Evolutionary conservation across 495 filamentous ascomycete genomes (phyloP).

Genomic region (Amorphotheca resinae): DNA sequence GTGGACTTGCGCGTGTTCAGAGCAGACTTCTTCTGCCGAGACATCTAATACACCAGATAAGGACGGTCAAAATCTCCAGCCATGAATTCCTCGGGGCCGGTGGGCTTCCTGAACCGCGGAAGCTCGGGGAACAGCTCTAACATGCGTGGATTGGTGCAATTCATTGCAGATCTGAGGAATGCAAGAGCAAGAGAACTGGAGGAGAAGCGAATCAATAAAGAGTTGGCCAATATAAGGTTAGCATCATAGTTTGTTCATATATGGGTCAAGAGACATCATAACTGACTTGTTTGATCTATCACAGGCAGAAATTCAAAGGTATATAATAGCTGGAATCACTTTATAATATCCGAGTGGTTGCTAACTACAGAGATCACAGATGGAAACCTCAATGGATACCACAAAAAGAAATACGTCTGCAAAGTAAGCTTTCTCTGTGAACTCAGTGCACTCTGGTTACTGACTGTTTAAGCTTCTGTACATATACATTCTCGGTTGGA

Average conservation of each 20-base stretch:
- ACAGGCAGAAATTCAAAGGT: slow-evolving; percentile 69
- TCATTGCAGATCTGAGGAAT: slow-evolving; percentile 95
- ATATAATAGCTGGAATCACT: slow-evolving; percentile 17
- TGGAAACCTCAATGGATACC: slow-evolving; percentile 83
- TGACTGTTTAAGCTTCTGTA: slow-evolving; percentile 63
- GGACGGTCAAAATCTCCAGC: neutral
- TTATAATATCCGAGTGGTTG: neutral
- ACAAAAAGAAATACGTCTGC: slow-evolving; percentile 99
- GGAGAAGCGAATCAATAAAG: slow-evolving; percentile 99
- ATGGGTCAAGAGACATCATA: neutral
- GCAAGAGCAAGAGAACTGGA: slow-evolving; percentile 90
- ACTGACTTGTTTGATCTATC: slow-evolving; percentile 2
- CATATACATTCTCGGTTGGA: slow-evolving; percentile 98
- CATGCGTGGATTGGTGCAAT: slow-evolving; percentile 84
- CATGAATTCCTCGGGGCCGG: slow-evolving; percentile 42
- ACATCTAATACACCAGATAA: neutral
- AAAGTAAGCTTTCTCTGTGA: slow-evolving; percentile 42
- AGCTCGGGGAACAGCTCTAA: slow-evolving; percentile 48
- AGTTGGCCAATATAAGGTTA: slow-evolving; percentile 89
- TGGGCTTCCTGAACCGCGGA: slow-evolving; percentile 49
- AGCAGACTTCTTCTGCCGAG: neutral
- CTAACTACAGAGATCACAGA: slow-evolving; percentile 33
- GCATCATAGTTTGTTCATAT: slow-evolving; percentile 13
- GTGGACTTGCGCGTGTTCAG: neutral
- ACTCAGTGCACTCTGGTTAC: neutral